Evolutionary conservation across 441 rosid genomes (phyloP), one percentile per base, ranked within the genome.

Genomic region (Breynia disticha): DNA sequence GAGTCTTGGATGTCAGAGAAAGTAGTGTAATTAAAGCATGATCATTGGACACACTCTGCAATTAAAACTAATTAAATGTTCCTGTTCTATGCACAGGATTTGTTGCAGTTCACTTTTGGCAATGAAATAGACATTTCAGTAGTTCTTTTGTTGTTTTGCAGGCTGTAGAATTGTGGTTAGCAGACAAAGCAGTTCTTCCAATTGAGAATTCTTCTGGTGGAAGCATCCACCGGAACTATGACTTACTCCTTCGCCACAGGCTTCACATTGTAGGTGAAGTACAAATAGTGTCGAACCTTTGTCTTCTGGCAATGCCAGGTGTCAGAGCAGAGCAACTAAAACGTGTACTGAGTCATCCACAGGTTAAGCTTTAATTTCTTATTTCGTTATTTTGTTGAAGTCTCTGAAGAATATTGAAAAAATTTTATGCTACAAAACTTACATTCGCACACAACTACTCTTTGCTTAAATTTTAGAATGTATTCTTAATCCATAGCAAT

Each of bases 241-340:
- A 81, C 55, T 64, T 81, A 44, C 80, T 81, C 53, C 82, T 76
- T 37, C 80, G 80, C 13, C 87, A 81, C 49, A 72, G 80, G 60
- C 84, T 81, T 54, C 84, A 81, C 68, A 81, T 79, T 47, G 76
- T 74, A 10, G 76, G 84, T 43, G 82, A 81, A 65, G 84, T 81
- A 46, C 77, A 70, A 74, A 53, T 81, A 59, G 47, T 61, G 28
- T 48, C 64, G 39, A 61, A 76, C 59, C 61, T 74, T 57, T 79
- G 80, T 55, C 82, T 79, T 22, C 69, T 81, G 39, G 84, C 80
- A 28, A 57, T 81, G 56, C 80, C 82, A n/a, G 79, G 84, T 19
- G 57, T 74, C 48, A 70, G 71, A 65, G n/a, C 20, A 21, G 79
- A 74, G 63, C 73, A 81, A 22, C 52, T 78, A 56, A 74, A 60